Conservation (phyloP, 2,329 filamentous ascomycete species). For the Cladosporium oxysporum region DNA sequence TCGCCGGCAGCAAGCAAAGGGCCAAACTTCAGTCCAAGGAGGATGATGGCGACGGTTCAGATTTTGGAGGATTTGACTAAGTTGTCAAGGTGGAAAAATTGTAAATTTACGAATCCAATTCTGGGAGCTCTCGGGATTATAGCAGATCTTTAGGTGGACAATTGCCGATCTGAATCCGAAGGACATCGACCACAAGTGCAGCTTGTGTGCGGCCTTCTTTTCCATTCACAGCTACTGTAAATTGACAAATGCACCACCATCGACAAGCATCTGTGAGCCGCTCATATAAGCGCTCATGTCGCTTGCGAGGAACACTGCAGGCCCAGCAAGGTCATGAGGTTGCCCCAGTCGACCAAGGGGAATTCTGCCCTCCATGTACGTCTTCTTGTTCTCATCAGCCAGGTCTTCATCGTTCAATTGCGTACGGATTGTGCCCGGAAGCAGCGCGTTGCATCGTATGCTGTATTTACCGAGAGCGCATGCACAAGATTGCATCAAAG, state of each 20-base stretch:
- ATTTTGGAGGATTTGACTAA: slow-evolving; percentile 47
- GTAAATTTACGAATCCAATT: neutral
- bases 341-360: slow-evolving; percentile 74
- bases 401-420: slow-evolving; percentile 84
- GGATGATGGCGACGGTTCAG: slow-evolving; percentile 33
- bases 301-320: slow-evolving; percentile 81
- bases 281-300: slow-evolving; percentile 80
- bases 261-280: slow-evolving; percentile 80
- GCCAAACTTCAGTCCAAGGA: slow-evolving; percentile 28
- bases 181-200: neutral
- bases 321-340: slow-evolving; percentile 75
- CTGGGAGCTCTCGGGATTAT: neutral
- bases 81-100: neutral
- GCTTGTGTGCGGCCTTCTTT: neutral
- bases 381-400: slow-evolving; percentile 68
- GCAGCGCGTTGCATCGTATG: slow-evolving; percentile 79
- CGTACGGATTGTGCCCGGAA: slow-evolving; percentile 81
- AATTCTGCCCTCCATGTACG: slow-evolving; percentile 79
- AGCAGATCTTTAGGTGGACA: neutral
- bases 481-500: slow-evolving; percentile 80
- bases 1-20: slow-evolving; percentile 40
- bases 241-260: slow-evolving; percentile 88
- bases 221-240: slow-evolving; percentile 62
- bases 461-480: slow-evolving; percentile 74
- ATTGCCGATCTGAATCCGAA: neutral